phyloP scores from a whole-genome alignment of 139 green algal species.

The Chlorella sp. region DNA sequence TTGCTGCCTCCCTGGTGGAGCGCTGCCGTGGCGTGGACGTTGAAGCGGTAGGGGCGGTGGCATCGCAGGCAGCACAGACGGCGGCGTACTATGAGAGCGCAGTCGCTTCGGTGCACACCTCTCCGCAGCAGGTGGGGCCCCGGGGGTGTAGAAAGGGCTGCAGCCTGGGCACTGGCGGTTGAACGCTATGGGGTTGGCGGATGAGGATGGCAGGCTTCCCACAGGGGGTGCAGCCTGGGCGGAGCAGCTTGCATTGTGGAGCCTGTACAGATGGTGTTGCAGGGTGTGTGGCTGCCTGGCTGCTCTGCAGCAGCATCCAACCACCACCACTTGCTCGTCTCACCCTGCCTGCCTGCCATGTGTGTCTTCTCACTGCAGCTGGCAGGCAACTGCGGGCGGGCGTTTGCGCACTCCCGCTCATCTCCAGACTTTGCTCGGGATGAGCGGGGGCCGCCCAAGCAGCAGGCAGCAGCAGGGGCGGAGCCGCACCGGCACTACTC shows the following conservation, averaged over 20 bases:
- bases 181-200: neutral
- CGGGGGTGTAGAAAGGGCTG: no score
- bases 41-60: constrained; percentile 15
- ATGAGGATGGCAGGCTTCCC: neutral
- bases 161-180: neutral
- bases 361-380: neutral
- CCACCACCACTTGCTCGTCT: neutral
- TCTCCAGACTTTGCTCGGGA: constrained; percentile 37
- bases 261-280: neutral
- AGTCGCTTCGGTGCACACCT: constrained; percentile 5
- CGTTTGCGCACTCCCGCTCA: constrained; percentile 25
- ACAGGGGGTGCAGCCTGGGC: neutral
- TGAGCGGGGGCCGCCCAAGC: neutral
- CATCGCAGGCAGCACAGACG: constrained; percentile 25
- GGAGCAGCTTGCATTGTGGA: neutral
- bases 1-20: constrained; percentile 67
- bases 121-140: constrained; percentile 19
- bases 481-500: constrained; percentile 6
- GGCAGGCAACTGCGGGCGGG: neutral
- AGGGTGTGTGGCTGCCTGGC: neutral
- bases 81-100: constrained; percentile 26
- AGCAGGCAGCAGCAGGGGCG: neutral
- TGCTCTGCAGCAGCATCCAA: neutral
- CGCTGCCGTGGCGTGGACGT: constrained; percentile 71
- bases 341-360: neutral